Evolutionary conservation across 2,329 filamentous ascomycete species (phyloP), one percentile per base, ranked within the genome.

Genomic region (Colletotrichum incanum): DNA sequence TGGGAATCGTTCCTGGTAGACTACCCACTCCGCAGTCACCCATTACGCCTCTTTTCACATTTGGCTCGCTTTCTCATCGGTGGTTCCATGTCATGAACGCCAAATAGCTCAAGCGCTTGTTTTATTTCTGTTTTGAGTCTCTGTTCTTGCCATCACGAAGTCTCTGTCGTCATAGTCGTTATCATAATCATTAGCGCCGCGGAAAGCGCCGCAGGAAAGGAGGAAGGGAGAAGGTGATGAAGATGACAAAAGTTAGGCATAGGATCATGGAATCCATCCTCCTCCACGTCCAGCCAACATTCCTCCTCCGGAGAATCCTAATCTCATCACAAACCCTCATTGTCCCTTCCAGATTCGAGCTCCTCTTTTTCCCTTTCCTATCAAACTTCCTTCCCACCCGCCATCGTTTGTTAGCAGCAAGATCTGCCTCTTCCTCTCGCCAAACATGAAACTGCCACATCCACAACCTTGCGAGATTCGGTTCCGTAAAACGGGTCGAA

Each of bases 161-260:
- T 72, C 65, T 65, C 61, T 62, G 47, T n/a, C 45, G 26, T 63
- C 20, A 52, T 63, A 23, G 65, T 69, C 70, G 52, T 72, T 56
- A 69, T 72, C 65, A 63, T 69, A 47, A 68, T 72, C 70, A 43
- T 72, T 23, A 18, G 59, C 52, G 59, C 23, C 41, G 50, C 41
- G 45, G 31, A 63, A 58, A 28, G 59, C 50, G 65, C 54, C 45
- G 43, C 65, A 20, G 18, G 16, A 16, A 54, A 64, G 18, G 34
- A 50, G 31, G 26, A 54, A 18, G 34, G 28, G 20, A 50, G 34
- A n/a, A 8, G 31, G 14, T 12, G 7, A 8, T 23, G 20, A 12
- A 20, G 34, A 63, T n/a, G 49, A 26, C 20, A 39, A 54, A 18
- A 37, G 18, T 12, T 6, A 12, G 54, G 37, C 23, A 14, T 45